phyloP scores from a whole-genome alignment of 768 basidiomycete species.

The Podaxis pistillaris region DNA sequence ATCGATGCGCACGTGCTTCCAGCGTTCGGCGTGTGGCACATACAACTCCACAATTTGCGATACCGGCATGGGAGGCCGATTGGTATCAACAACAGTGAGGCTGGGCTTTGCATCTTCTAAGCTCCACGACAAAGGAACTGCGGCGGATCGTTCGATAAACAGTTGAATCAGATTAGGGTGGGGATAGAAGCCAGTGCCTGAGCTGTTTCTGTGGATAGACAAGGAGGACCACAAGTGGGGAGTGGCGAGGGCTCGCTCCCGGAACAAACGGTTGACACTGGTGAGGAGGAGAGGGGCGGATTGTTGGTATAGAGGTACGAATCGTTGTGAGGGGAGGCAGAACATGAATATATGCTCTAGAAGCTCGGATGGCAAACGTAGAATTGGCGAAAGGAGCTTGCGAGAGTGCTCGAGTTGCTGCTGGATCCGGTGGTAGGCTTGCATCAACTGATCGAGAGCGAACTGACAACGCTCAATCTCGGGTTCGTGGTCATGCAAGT shows the following conservation, averaged over 20 bases:
- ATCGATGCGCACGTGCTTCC: constrained; percentile 23
- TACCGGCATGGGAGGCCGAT: constrained; percentile 16
- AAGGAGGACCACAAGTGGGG: constrained; percentile 23
- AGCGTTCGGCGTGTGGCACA: constrained; percentile 24
- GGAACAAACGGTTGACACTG: constrained; percentile 15
- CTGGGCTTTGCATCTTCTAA: constrained; percentile 19
- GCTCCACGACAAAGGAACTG: constrained; percentile 24
- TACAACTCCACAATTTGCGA: constrained; percentile 24
- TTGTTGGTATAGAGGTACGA: constrained; percentile 10
- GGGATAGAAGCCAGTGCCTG: constrained; percentile 12
- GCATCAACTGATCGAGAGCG: constrained; percentile 6
- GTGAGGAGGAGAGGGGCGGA: constrained; percentile 14
- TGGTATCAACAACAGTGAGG: constrained; percentile 15
- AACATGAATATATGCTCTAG: constrained; percentile 13
- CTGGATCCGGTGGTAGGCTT: not conserved
- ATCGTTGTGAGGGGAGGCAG: constrained; percentile 12
- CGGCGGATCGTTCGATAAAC: constrained; percentile 27
- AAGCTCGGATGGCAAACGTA: constrained; percentile 8
- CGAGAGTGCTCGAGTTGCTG: constrained; percentile 15
- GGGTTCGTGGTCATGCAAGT: not conserved
- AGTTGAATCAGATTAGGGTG: constrained; percentile 15
- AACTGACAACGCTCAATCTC: constrained; percentile 6
- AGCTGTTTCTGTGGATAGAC: constrained; percentile 16
- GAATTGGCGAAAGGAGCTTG: constrained; percentile 13
- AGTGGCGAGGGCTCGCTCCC: constrained; percentile 16